Conservation (phyloP, 1,284 basidiomycete species). For the Ceraceosorus guamensis region DNA sequence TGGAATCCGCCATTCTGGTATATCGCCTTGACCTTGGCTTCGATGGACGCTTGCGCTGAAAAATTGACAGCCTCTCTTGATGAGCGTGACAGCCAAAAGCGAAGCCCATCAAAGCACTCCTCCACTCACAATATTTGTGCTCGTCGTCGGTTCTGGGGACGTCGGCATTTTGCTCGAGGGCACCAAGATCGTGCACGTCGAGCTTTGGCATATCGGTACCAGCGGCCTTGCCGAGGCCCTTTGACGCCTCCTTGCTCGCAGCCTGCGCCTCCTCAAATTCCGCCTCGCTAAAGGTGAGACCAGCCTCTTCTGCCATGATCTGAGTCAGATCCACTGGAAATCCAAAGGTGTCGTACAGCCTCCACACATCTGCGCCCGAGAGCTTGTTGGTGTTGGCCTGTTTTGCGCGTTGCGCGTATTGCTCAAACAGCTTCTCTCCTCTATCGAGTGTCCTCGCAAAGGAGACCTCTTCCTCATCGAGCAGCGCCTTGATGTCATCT, state of each 20-base stretch:
- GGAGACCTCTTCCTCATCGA: slow-evolving; percentile 94
- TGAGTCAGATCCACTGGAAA: slow-evolving; percentile 96
- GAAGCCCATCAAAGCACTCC: neutral
- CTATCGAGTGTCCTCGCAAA: slow-evolving; percentile 93
- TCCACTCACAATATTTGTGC: slow-evolving; percentile 71
- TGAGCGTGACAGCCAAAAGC: slow-evolving; percentile 45
- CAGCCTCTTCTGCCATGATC: slow-evolving; percentile 93
- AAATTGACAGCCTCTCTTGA: slow-evolving; percentile 51
- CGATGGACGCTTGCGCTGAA: slow-evolving; percentile 49
- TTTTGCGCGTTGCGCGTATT: slow-evolving; percentile 69
- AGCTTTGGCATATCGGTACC: slow-evolving; percentile 66
- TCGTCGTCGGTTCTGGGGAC: slow-evolving; percentile 93
- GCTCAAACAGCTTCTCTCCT: slow-evolving; percentile 91
- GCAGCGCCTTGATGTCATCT: slow-evolving; percentile 83
- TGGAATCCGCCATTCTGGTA: slow-evolving; percentile 76
- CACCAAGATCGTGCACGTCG: slow-evolving; percentile 89
- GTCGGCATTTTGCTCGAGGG: slow-evolving; percentile 68
- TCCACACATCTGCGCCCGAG: slow-evolving; percentile 88
- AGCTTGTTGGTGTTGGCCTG: slow-evolving; percentile 64
- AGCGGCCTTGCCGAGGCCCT: slow-evolving; percentile 64
- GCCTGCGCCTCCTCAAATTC: slow-evolving; percentile 87
- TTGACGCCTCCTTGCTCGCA: slow-evolving; percentile 82
- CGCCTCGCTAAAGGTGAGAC: slow-evolving; percentile 72
- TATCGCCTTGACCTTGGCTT: slow-evolving; percentile 72
- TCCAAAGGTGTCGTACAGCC: slow-evolving; percentile 94